These are phyloP conservation scores for Avena atlantica DNA, from an alignment of 176 grass and related monocot genomes.

Conservation along the genomic window DNA sequence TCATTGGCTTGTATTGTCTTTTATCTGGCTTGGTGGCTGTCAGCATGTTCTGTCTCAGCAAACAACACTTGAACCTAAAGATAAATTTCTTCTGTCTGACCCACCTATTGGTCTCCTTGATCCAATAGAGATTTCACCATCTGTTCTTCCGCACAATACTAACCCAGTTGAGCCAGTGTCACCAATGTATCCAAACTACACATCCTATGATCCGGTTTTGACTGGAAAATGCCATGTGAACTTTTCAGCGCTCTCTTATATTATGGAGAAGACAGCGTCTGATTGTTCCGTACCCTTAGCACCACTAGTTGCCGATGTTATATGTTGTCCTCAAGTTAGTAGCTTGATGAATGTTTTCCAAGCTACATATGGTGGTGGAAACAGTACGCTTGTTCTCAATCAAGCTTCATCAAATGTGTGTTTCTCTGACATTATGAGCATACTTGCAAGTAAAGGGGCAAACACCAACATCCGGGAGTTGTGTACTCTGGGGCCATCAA, in stretches of 20 bases:
- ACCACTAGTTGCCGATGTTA: conserved; percentile 86
- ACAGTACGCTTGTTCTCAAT: conserved; percentile 74
- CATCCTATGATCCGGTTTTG: conserved; percentile 81
- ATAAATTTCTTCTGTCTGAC: conserved; percentile 89
- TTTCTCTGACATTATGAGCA: conserved; percentile 85
- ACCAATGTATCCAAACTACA: conserved; percentile 90
- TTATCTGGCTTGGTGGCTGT: conserved; percentile 66
- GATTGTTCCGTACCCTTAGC: conserved; percentile 92
- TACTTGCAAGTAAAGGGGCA: conserved; percentile 83
- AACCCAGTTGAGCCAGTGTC: conserved; percentile 82
- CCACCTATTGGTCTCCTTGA: conserved; percentile 92
- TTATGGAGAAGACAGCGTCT: conserved; percentile 82
- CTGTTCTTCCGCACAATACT: conserved; percentile 71
- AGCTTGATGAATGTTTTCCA: conserved; percentile 96
- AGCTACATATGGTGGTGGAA: conserved; percentile 69
- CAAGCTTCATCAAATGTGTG: conserved; percentile 82
- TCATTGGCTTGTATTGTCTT: conserved; percentile 61
- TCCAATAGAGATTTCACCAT: conserved; percentile 91
- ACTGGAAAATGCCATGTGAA: conserved; percentile 90
- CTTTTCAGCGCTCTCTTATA: conserved; percentile 71
- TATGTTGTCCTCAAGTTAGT: conserved; percentile 98
- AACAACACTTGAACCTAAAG: conserved; percentile 67
- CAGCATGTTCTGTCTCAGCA: conserved; percentile 66
- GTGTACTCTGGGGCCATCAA: conserved; percentile 78
- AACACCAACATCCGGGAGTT: conserved; percentile 77